phyloP scores from a whole-genome alignment of 306 rosid genomes.

The Fragaria ananassa region DNA sequence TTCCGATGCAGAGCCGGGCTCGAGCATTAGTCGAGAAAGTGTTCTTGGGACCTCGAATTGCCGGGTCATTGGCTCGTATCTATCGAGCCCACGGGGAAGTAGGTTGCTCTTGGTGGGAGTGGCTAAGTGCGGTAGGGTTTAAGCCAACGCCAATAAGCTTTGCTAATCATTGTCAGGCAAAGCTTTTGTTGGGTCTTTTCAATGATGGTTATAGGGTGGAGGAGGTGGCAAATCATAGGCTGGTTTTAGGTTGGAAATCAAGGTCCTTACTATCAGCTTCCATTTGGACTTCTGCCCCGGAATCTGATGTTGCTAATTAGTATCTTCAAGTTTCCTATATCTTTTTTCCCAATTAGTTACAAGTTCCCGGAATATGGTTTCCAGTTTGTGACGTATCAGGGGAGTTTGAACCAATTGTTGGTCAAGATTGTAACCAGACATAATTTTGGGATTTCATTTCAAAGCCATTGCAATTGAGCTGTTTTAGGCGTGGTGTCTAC shows the following conservation, averaged over 20 bases:
- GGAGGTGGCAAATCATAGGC: constrained; percentile 43
- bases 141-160: constrained; percentile 47
- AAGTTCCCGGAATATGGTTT: not conserved
- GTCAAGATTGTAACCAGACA: constrained; percentile 9
- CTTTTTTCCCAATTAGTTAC: not conserved
- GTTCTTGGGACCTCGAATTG: constrained; percentile 67
- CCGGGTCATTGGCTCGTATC: constrained; percentile 52
- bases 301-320: constrained; percentile 17
- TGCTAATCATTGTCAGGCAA: constrained; percentile 80
- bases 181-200: constrained; percentile 60
- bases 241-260: constrained; percentile 76
- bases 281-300: constrained; percentile 46
- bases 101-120: constrained; percentile 51
- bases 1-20: constrained; percentile 66
- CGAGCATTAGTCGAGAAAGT: constrained; percentile 72
- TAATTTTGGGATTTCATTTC: constrained; percentile 5
- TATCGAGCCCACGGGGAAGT: constrained; percentile 35
- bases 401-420: not conserved
- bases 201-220: constrained; percentile 77
- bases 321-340: not conserved
- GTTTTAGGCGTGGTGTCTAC: not conserved
- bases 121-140: constrained; percentile 52
- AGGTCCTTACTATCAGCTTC: constrained; percentile 72
- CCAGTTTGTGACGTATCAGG: not conserved
- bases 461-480: not conserved